Evolutionary conservation across 805 yeast genomes (phyloP).

Genomic region (Alloascoidea hylecoeti): DNA sequence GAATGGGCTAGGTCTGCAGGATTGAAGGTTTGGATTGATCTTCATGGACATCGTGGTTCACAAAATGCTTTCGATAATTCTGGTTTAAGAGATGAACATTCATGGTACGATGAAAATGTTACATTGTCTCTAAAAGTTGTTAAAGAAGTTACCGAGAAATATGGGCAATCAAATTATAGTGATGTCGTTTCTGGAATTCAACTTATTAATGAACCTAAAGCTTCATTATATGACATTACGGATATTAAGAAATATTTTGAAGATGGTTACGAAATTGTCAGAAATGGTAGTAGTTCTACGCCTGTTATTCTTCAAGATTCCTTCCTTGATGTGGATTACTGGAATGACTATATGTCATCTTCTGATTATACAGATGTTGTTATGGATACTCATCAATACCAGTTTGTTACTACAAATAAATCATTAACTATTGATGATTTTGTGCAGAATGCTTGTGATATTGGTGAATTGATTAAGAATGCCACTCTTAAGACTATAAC

Average conservation of each 20-base stretch:
- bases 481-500: constrained; percentile 64
- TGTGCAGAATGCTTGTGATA: constrained; percentile 35
- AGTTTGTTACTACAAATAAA: constrained; percentile 59
- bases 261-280: constrained; percentile 50
- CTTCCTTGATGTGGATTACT: constrained; percentile 43
- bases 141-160: constrained; percentile 46
- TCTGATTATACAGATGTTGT: constrained; percentile 49
- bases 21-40: constrained; percentile 76
- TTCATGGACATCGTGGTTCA: constrained; percentile 95
- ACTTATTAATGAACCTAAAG: constrained; percentile 82
- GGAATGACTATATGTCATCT: constrained; percentile 39
- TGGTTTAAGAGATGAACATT: constrained; percentile 54
- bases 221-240: constrained; percentile 46
- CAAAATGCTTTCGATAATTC: constrained; percentile 96
- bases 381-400: constrained; percentile 85
- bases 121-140: constrained; percentile 32
- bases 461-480: constrained; percentile 26
- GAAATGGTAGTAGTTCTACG: constrained; percentile 34
- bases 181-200: constrained; percentile 79
- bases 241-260: constrained; percentile 43
- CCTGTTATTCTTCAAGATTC: constrained; percentile 75
- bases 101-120: constrained; percentile 42
- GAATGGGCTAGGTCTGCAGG: constrained; percentile 53
- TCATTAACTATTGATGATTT: constrained; percentile 56
- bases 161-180: constrained; percentile 42